Conservation (phyloP, 129 eudicot species). For the Tagetes patula region DNA sequence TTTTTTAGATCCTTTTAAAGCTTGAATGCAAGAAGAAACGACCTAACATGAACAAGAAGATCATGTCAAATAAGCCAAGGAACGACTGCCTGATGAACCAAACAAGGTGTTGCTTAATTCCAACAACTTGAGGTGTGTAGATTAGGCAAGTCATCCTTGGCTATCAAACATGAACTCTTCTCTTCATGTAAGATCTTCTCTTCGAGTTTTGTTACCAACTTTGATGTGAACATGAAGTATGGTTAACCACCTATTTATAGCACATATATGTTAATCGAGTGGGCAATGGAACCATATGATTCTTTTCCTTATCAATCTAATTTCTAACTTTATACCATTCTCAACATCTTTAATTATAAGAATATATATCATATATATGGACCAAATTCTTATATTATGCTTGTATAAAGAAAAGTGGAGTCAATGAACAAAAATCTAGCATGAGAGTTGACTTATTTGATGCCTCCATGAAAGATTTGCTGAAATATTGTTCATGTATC, state of each 20-base stretch:
- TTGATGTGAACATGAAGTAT: neutral
- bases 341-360: constrained; percentile 1
- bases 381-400: constrained; percentile 15
- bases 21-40: neutral
- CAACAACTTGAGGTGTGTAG: neutral
- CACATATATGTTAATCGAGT: neutral
- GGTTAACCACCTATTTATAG: constrained; percentile 12
- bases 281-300: neutral
- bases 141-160: constrained; percentile 40
- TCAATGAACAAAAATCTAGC: constrained; percentile 12
- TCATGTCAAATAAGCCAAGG: constrained; percentile 24
- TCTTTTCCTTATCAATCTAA: constrained; percentile 16
- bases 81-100: neutral
- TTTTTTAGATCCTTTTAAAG: neutral
- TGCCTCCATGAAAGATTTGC: neutral
- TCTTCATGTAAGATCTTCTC: constrained; percentile 34
- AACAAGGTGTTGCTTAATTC: neutral
- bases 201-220: constrained; percentile 8
- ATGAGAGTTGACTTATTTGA: constrained; percentile 27
- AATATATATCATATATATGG: constrained; percentile 14
- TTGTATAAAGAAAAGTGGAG: constrained; percentile 13
- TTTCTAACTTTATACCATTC: constrained; percentile 10
- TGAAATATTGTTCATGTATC: neutral
- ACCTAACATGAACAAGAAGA: constrained; percentile 18
- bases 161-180: constrained; percentile 28